phyloP scores from a whole-genome alignment of 768 basidiomycete genomes.

The Mrakia gelida region DNA sequence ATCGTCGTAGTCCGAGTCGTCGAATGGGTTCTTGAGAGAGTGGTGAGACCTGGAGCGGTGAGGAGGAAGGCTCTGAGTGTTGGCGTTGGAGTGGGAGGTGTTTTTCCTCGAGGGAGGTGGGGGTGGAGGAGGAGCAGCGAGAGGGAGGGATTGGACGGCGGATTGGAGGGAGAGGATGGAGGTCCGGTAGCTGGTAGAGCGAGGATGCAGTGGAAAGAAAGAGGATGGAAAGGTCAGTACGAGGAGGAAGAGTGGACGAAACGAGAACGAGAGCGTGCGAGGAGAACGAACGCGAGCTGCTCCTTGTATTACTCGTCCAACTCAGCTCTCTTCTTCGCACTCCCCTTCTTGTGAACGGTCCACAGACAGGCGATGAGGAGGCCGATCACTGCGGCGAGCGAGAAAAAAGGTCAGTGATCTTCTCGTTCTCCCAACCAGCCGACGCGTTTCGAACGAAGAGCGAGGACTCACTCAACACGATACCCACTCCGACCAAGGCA shows the following conservation, averaged over 20 bases:
- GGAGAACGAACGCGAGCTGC: slow-evolving; percentile 14
- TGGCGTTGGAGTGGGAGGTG: neutral
- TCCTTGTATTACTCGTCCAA: slow-evolving; percentile 14
- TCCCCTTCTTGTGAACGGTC: neutral
- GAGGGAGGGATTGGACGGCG: neutral
- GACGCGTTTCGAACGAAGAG: neutral
- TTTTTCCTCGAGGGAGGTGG: neutral
- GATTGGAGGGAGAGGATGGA: slow-evolving; percentile 5
- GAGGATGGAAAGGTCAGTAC: no score
- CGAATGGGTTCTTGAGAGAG: neutral
- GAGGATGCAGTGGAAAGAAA: neutral
- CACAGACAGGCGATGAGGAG: neutral
- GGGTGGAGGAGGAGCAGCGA: neutral
- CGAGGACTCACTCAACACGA: neutral
- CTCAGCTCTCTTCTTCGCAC: slow-evolving; percentile 9
- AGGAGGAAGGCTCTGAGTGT: neutral
- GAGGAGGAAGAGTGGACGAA: no score
- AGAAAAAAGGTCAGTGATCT: no score
- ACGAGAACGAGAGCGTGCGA: no score
- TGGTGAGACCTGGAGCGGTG: neutral
- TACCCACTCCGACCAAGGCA: neutral
- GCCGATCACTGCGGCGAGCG: neutral
- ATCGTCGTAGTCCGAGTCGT: neutral
- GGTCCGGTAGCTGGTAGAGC: neutral
- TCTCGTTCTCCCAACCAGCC: neutral